Percentiles rank a stretch among this genome's conserved stretches.
Conservation (phyloP, 805 yeast genomes). For the Candida multigemmis region DNA sequence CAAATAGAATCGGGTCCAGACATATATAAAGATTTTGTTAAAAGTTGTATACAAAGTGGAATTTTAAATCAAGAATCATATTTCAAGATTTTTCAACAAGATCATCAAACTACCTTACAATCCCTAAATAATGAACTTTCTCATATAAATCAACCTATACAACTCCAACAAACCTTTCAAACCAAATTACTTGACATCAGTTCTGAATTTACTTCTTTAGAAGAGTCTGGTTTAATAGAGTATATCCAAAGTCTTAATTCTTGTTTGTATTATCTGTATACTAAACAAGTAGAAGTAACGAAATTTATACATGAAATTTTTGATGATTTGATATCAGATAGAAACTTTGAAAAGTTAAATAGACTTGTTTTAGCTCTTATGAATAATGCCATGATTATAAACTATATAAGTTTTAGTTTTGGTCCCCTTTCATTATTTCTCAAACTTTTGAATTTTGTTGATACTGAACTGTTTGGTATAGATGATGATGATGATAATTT, state of each 20-base stretch:
- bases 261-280: conserved; percentile 12
- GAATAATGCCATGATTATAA: conserved; percentile 29
- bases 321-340: conserved; percentile 13
- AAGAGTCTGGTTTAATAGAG: conserved; percentile 27
- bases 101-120: conserved; percentile 14
- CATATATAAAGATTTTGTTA: conserved; percentile 16
- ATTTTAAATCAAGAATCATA: no score
- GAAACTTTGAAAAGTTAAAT: conserved; percentile 21
- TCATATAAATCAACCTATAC: conserved; percentile 12
- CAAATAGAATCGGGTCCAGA: no score
- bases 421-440: conserved; percentile 33
- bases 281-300: conserved; percentile 16
- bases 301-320: conserved; percentile 10
- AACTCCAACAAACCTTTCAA: conserved; percentile 14
- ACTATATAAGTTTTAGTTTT: conserved; percentile 31
- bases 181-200: conserved; percentile 23
- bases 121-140: conserved; percentile 16
- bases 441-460: conserved; percentile 45
- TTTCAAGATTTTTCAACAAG: conserved; percentile 17
- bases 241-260: conserved; percentile 12
- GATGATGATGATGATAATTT: conserved; percentile 51
- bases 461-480: conserved; percentile 23
- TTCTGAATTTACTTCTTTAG: conserved; percentile 30
- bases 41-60: no score
- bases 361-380: conserved; percentile 46